phyloP scores from a whole-genome alignment of 495 filamentous ascomycete species.

The Annulohypoxylon bovei region DNA sequence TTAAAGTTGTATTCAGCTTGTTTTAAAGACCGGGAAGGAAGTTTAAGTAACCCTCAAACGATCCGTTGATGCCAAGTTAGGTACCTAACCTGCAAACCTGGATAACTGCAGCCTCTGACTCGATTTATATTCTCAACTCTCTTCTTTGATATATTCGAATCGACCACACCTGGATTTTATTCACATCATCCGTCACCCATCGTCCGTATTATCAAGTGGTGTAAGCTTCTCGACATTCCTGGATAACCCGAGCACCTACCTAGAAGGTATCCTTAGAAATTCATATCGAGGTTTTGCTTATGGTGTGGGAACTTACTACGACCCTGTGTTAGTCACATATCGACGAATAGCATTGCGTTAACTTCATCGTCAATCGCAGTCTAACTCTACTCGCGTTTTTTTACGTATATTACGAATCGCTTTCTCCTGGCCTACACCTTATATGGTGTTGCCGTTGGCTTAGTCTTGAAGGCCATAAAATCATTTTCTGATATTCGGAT shows the following conservation, averaged over 20 bases:
- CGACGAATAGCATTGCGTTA: not conserved
- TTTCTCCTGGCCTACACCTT: not conserved
- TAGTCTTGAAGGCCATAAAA: not conserved
- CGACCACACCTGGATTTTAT: not conserved
- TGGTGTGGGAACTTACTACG: not conserved
- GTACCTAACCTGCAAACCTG: not conserved
- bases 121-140: not conserved
- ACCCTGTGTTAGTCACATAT: not conserved
- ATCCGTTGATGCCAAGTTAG: not conserved
- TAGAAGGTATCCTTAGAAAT: not conserved
- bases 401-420: not conserved
- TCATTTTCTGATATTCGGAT: not conserved
- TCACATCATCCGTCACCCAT: not conserved
- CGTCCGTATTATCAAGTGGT: not conserved
- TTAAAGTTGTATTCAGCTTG: not conserved
- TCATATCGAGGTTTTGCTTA: not conserved
- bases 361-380: not conserved
- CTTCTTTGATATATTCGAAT: constrained; percentile 1
- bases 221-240: not conserved
- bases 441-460: not conserved
- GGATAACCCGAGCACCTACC: not conserved
- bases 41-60: constrained; percentile 4
- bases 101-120: not conserved
- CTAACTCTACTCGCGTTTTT: not conserved
- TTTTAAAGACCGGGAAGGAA: not conserved